Evolutionary conservation across 176 grass and related monocot species (phyloP).

Genomic region (Avena eriantha): DNA sequence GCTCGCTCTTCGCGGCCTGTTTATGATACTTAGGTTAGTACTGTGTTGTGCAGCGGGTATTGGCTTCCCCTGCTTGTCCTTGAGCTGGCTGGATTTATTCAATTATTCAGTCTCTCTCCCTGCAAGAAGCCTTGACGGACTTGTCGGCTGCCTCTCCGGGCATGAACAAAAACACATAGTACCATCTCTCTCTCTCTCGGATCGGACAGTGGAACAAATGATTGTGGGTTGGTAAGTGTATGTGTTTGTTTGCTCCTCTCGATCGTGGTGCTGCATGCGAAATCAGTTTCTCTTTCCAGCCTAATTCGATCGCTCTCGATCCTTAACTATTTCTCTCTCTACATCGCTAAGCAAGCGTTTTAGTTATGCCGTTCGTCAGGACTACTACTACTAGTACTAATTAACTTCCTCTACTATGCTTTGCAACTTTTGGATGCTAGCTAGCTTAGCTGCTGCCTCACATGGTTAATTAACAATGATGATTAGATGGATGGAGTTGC

Average conservation of each 20-base stretch:
- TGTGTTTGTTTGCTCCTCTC: not conserved
- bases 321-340: not conserved
- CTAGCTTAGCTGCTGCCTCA: not conserved
- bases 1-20: too few relatives aligned
- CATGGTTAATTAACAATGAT: not conserved
- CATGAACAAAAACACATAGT: not conserved
- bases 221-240: constrained; percentile 38
- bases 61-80: constrained; percentile 49
- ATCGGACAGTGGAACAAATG: constrained; percentile 13
- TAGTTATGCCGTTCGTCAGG: not conserved
- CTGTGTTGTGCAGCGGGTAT: not conserved
- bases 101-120: not conserved
- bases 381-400: not conserved
- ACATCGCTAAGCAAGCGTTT: not conserved
- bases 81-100: constrained; percentile 4
- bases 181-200: not conserved
- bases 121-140: constrained; percentile 12
- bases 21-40: too few relatives aligned
- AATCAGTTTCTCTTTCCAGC: not conserved
- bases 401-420: not conserved
- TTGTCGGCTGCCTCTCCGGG: constrained; percentile 56
- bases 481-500: not conserved
- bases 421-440: constrained; percentile 13
- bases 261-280: not conserved
- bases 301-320: not conserved